Base-by-base conservation (phyloP, 2,329 filamentous ascomycete genomes). In the Alternaria rosae region DNA sequence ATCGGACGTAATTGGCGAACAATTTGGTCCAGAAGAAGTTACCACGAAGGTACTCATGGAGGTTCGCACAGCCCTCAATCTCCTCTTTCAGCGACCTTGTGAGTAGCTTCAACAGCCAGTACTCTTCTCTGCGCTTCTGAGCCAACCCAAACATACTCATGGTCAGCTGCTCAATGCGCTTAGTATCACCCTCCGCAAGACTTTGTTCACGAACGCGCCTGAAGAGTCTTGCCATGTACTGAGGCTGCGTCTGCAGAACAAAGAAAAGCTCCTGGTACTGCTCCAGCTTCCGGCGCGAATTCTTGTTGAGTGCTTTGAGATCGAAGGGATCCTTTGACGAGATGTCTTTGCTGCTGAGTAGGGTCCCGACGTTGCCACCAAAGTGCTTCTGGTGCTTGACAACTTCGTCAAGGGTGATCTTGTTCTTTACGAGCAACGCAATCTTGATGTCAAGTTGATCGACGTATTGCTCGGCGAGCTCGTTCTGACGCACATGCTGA, bases 361-460 rank as follows among this genome's bases (percentile, higher is more conserved):
- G 86, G 62, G 88, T 92, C 66, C 93, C 91, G 21, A 94, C 90
- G 73, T 95, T 91, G 3, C 94, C 94, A 58, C 95, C 95, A 73
- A 95, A 97, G 78, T 97, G 96, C 82, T 91, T 94, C 76, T 99
- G 95, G 76, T 98, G 95, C 72, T 93, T 93, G 57, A 99, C 92
- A 26, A 99, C 95, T 81, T 99, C 96, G 75, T 99, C 95, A 5
- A 99, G 86, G 0, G 95, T 98, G 74, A 99, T 99, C 81, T 99
- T 99, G 87, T 99, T 99, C 86, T 98, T 98, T 73, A 99, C 95
- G 17, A 99, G 86, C 4, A 99, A 87, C 1, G 95, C 95, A 78
- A 99, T 99, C 83, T 99, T 99, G 84, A 99, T 97, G 76, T 99
- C 96, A 35, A 99, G 87, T 77, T 99, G 95, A 72, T 97, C 94